Evolutionary conservation across 148 eudicot species (phyloP).

Genomic region (Rhododendron simsii): DNA sequence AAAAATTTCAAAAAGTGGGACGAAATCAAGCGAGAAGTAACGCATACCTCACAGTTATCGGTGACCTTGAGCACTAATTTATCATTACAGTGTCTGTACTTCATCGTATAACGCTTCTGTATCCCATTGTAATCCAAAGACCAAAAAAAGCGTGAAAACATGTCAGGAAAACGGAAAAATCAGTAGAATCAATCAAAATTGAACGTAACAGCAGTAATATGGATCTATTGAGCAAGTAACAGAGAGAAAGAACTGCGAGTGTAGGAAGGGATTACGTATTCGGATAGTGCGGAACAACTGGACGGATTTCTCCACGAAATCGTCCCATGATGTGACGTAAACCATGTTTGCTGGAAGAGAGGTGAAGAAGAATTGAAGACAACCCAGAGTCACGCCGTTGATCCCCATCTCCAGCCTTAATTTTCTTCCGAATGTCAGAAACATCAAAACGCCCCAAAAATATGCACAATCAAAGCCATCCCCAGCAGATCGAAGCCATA

Average conservation of each 20-base stretch:
- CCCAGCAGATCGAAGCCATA: no score
- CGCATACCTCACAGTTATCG: conserved; percentile 72
- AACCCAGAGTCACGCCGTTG: not conserved
- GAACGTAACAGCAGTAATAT: not conserved
- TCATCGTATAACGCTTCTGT: conserved; percentile 79
- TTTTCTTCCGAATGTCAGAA: no score
- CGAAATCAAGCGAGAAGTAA: not conserved
- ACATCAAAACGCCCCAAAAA: no score
- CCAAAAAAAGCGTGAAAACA: not conserved
- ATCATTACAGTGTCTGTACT: conserved; percentile 82
- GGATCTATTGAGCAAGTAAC: no score
- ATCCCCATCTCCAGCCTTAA: no score
- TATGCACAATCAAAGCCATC: no score
- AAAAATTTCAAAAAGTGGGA: not conserved
- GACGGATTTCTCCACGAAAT: conserved; percentile 67
- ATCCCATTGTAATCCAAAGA: not conserved
- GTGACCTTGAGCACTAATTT: conserved; percentile 95
- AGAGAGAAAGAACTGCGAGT: not conserved
- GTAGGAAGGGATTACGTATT: conserved; percentile 32
- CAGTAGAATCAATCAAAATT: not conserved
- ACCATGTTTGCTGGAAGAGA: conserved; percentile 19
- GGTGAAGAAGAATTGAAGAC: no score
- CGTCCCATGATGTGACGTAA: conserved; percentile 71
- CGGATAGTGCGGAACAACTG: conserved; percentile 67
- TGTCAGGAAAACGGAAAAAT: not conserved